phyloP scores from a whole-genome alignment of 495 filamentous ascomycete species.

The Cryomyces antarcticus region DNA sequence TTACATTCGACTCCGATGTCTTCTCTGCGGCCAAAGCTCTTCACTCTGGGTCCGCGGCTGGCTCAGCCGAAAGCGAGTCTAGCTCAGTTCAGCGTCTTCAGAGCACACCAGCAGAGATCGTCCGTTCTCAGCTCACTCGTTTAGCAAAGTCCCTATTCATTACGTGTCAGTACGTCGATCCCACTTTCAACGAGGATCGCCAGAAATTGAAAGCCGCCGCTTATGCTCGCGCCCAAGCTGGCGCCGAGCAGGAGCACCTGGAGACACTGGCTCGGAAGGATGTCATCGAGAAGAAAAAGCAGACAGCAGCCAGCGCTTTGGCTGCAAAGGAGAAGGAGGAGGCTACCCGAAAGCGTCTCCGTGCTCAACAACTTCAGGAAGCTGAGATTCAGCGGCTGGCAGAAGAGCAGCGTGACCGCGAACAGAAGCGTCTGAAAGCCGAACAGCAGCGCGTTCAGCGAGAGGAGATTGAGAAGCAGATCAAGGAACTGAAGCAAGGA shows the following conservation, averaged over 20 bases:
- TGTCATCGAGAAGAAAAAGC: slow-evolving; percentile 90
- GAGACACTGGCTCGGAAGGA: slow-evolving; percentile 76
- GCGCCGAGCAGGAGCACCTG: slow-evolving; percentile 76
- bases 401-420: slow-evolving; percentile 78
- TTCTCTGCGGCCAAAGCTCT: slow-evolving; percentile 92
- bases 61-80: slow-evolving; percentile 72
- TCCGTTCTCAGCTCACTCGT: slow-evolving; percentile 80
- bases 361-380: slow-evolving; percentile 67
- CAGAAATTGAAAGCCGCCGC: slow-evolving; percentile 62
- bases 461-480: slow-evolving; percentile 85
- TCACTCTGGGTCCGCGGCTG: slow-evolving; percentile 64
- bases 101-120: slow-evolving; percentile 94
- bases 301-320: slow-evolving; percentile 64
- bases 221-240: slow-evolving; percentile 57
- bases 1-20: slow-evolving; percentile 94
- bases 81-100: slow-evolving; percentile 85
- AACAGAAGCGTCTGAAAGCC: slow-evolving; percentile 68
- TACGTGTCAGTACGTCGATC: slow-evolving; percentile 88
- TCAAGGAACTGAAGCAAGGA: slow-evolving; percentile 73
- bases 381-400: slow-evolving; percentile 72
- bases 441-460: slow-evolving; percentile 83
- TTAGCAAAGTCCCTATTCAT: slow-evolving; percentile 79
- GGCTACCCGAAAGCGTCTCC: slow-evolving; percentile 60
- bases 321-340: slow-evolving; percentile 83
- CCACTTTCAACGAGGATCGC: slow-evolving; percentile 60